Evolutionary conservation across 768 basidiomycete genomes (phyloP), one percentile per base, ranked within the genome.

Genomic region (Mycena filopes): DNA sequence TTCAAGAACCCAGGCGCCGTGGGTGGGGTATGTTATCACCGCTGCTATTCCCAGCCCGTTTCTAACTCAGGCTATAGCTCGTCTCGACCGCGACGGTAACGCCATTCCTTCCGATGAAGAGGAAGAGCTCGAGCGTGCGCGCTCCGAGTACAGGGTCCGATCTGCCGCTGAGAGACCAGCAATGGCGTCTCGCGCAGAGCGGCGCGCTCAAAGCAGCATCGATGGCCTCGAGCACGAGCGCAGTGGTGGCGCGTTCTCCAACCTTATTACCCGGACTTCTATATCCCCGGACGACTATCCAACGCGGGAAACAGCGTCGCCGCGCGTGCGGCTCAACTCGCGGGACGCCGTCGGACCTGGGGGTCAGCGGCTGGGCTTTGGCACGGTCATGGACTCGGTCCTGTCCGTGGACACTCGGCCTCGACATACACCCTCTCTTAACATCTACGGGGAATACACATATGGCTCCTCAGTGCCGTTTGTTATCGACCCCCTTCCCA

Each of bases 71-170:
- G 25, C 41, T 38, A 4, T 49, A 84, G 84, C 82, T 38, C 82
- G 83, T 40, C 80, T 86, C 49, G 83, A 86, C 73, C 70, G 82
- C 2, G 87, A 90, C 70, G 89, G 90, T 0, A 85, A 90, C 64
- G 88, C 89, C 71, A 83, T 90, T 60, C 79, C 87, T 3, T 82
- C 83, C 0, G 87, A 87, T 21, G 87, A 88, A 69, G 89, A 90
- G 64, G 84, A 86, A 66, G 84, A 86, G 55, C 78, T 88, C 20
- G 87, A 89, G 63, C 83, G 86, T 31, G 75, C 80, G 29, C 83
- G 86, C 38, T 77, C 86, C 0, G 84, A 83, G 58, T 78, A 82
- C 71, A 82, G 85, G 12, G 71, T 84, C 15, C 81, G 78, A 33
- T 73, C 63, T 69, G 69, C 51, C 75, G 72, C 75, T n/a, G 71